Conservation (phyloP, 768 basidiomycete species). For the Lyophyllum atratum region DNA sequence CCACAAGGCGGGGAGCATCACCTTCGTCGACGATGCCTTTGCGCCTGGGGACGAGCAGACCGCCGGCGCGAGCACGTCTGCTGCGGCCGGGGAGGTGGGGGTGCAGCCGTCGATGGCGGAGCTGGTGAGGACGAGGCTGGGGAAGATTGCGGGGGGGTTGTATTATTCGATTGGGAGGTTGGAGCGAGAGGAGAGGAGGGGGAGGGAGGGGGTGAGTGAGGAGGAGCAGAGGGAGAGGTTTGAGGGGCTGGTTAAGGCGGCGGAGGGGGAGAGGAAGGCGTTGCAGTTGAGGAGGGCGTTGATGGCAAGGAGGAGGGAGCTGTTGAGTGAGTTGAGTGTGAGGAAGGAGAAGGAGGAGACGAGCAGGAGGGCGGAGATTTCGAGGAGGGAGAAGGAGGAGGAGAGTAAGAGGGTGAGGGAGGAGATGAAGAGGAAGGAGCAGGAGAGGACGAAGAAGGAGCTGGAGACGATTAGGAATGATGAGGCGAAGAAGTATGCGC, state of each 20-base stretch:
- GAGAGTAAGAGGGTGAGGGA: conserved; percentile 62
- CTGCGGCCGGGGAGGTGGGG: conserved; percentile 37
- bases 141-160: conserved; percentile 72
- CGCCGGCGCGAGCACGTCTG: neutral
- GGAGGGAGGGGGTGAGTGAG: conserved; percentile 36
- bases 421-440: conserved; percentile 62
- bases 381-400: conserved; percentile 68
- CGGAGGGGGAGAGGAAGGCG: conserved; percentile 77
- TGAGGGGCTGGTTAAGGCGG: conserved; percentile 58
- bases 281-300: conserved; percentile 76
- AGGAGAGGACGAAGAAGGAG: conserved; percentile 68
- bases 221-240: conserved; percentile 64
- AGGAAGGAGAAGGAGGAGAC: conserved; percentile 91
- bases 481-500: conserved; percentile 88
- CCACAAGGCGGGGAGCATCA: conserved; percentile 82
- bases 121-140: conserved; percentile 76
- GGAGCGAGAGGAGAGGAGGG: conserved; percentile 45
- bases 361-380: conserved; percentile 70
- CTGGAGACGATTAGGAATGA: conserved; percentile 77
- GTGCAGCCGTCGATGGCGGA: conserved; percentile 75
- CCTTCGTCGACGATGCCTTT: conserved; percentile 82
- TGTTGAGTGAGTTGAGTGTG: conserved; percentile 80
- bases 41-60: conserved; percentile 31
- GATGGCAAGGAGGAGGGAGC: conserved; percentile 81
- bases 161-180: conserved; percentile 68